Evolutionary conservation across 306 rosid genomes (phyloP), one percentile per base, ranked within the genome.

Genomic region (Cyclanthera cordifolia): DNA sequence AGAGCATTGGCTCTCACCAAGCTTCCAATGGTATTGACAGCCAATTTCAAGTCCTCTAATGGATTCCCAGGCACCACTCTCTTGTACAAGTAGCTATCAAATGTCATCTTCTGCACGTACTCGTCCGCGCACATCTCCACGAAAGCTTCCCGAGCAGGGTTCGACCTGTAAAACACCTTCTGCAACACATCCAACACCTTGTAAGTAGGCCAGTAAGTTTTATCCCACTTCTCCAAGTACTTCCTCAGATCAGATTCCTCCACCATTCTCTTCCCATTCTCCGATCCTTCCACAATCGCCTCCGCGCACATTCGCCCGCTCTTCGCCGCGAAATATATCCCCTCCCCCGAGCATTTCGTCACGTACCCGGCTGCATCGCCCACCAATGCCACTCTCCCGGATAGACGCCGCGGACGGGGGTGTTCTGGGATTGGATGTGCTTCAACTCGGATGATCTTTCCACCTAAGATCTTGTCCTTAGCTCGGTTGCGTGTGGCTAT

Each of bases 301-400:
- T 93, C 99, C 0, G 99, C 99, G n/a, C 99, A 93, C 96, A 93
- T 90, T 76, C 91, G 78, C 68, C 99, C 99, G 52, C 99, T 93
- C 87, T 93, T 93, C 0, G 99, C 99, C 1, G 99, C 99, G 32
- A 93, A 93, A 55, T 93, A 93, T 83, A 93, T 93, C 2, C 99
- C 99, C 76, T 93, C 96, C 4, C 99, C 99, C 0, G 96, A 93
- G 85, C 99, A 93, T 67, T 93, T 93, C 0, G 99, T 93, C 50
- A 93, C 99, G 5, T 93, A 93, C 21, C 99, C 99, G 0, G 99
- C 99, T n/a, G 99, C 99, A 21, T 93, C 99, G 0, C 99, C 99
- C 0, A 93, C 91, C 0, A 93, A 78, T 0, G 96, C 95, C n/a
- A 93, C 96, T 70, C 96, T 80, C n/a, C 91, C 96, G 0, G 75